phyloP scores from a whole-genome alignment of 192 early-diverging fungal genomes.

The Rhizoclosmatium sp. region DNA sequence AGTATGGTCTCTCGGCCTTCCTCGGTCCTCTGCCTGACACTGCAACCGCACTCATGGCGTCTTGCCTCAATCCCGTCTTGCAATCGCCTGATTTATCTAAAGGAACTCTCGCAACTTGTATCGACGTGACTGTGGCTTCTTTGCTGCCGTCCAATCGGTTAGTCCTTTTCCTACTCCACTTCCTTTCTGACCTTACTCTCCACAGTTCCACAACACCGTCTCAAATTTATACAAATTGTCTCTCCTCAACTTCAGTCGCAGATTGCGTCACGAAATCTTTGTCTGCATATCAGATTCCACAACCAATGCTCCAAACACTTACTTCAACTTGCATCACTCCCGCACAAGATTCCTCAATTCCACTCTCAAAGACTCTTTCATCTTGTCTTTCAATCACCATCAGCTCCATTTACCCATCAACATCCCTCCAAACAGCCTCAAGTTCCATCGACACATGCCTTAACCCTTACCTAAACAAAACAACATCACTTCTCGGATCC shows the following conservation, averaged over 20 bases:
- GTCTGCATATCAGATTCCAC: neutral
- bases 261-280: neutral
- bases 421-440: neutral
- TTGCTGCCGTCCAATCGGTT: too few relatives aligned
- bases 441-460: slow-evolving; percentile 1
- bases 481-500: slow-evolving; percentile 12
- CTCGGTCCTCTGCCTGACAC: neutral
- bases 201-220: neutral
- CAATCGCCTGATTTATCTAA: too few relatives aligned
- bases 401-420: neutral
- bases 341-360: neutral
- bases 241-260: neutral
- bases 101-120: too few relatives aligned
- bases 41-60: neutral
- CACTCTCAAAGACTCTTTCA: neutral
- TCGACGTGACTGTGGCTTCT: too few relatives aligned
- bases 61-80: too few relatives aligned
- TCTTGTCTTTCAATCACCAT: neutral
- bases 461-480: slow-evolving; percentile 16
- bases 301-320: neutral
- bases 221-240: neutral
- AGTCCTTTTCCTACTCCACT: too few relatives aligned
- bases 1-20: slow-evolving; percentile 11
- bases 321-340: slow-evolving; percentile 1
- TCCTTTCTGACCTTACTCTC: too few relatives aligned